These are phyloP conservation scores for Xylariaceae sp. DNA, from an alignment of 2,329 filamentous ascomycete genomes.

Conservation along the genomic window DNA sequence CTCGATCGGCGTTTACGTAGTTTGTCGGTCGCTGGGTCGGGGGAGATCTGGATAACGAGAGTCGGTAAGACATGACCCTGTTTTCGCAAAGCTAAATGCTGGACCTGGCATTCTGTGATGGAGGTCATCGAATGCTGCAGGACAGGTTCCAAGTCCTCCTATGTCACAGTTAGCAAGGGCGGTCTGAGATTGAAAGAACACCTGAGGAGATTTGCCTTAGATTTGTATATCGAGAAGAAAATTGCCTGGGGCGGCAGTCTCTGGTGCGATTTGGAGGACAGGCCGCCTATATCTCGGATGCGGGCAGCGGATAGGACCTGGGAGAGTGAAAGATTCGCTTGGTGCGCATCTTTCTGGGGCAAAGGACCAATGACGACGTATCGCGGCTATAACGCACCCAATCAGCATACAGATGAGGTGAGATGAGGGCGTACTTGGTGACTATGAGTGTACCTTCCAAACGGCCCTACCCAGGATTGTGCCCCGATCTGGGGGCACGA, in stretches of 20 bases:
- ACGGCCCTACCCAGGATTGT: constrained; percentile 48
- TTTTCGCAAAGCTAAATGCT: constrained; percentile 58
- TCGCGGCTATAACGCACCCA: constrained; percentile 44
- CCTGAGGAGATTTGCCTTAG: constrained; percentile 41
- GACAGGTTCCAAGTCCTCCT: constrained; percentile 52
- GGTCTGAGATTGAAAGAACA: constrained; percentile 1
- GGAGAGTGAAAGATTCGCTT: constrained; percentile 36
- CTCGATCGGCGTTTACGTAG: constrained; percentile 62
- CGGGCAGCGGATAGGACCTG: constrained; percentile 38
- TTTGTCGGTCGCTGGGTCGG: constrained; percentile 51
- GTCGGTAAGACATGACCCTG: constrained; percentile 57
- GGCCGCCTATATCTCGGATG: constrained; percentile 34
- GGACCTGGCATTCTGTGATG: constrained; percentile 55
- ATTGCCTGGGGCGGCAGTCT: constrained; percentile 39
- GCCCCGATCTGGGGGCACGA: constrained; percentile 48
- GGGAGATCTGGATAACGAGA: constrained; percentile 52
- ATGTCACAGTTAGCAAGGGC: constrained; percentile 16
- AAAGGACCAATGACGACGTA: constrained; percentile 53
- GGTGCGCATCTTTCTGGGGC: constrained; percentile 33
- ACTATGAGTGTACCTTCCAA: constrained; percentile 46
- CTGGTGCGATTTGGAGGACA: constrained; percentile 35
- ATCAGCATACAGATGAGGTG: constrained; percentile 5
- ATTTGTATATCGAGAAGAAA: constrained; percentile 53
- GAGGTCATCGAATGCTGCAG: constrained; percentile 51
- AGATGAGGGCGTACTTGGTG: constrained; percentile 5